Conservation (phyloP, 306 rosid species). For the Medicago ruthenica region DNA sequence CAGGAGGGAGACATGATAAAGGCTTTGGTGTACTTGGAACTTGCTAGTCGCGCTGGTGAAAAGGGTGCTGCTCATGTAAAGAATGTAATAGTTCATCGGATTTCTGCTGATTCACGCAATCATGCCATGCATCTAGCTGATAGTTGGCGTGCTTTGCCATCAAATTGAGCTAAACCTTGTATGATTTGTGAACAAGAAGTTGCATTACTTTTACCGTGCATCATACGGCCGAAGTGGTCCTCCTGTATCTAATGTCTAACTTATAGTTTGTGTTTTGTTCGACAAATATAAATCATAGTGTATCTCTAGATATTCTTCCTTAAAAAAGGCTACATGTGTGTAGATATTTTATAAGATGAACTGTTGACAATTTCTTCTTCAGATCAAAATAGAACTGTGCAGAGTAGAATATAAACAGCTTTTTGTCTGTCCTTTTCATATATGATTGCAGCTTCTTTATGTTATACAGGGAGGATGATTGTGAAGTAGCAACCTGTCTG, state of each 20-base stretch:
- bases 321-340: constrained; percentile 4
- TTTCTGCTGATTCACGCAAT: constrained; percentile 65
- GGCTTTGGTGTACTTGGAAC: constrained; percentile 91
- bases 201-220: constrained; percentile 1
- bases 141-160: constrained; percentile 74
- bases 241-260: constrained; percentile 25
- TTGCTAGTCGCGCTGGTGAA: constrained; percentile 81
- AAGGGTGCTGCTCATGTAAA: constrained; percentile 73
- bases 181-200: constrained; percentile 25
- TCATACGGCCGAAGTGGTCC: constrained; percentile 11
- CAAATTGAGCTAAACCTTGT: constrained; percentile 45
- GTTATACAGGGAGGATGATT: not conserved
- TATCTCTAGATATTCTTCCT: constrained; percentile 6
- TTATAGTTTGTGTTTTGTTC: constrained; percentile 12
- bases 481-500: not conserved
- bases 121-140: constrained; percentile 64
- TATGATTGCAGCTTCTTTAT: constrained; percentile 16
- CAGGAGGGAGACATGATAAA: constrained; percentile 84
- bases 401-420: not conserved
- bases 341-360: constrained; percentile 23
- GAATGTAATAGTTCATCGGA: constrained; percentile 65
- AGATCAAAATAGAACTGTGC: not conserved
- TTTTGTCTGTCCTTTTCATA: not conserved
- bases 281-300: not conserved
- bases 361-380: constrained; percentile 24